Base-by-base conservation (phyloP, 495 filamentous ascomycete species). In the Baudoinia panamericana region DNA sequence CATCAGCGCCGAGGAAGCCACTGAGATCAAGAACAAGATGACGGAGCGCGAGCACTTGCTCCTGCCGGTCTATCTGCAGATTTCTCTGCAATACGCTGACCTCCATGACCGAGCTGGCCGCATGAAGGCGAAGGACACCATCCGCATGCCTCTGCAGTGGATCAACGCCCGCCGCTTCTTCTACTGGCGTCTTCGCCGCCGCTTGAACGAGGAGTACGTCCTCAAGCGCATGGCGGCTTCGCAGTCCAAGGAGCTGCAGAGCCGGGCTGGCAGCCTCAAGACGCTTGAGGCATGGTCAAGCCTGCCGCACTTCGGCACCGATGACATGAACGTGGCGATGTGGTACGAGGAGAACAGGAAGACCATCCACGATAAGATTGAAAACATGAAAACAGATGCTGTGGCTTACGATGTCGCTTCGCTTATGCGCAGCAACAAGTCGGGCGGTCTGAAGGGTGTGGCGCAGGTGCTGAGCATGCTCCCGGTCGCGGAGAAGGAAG, bases 301-400 rank as follows among this genome's bases (percentile, higher is more conserved):
- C 24, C 62, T 92, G 31, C 49, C 75, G 13, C 65, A 78, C 45
- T 84, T 94, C 58, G 72, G 81, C 23, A 66, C 66, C 27, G 73
- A 82, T 37, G 90, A 97, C 58, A 71, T 70, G 34, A 78, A 77
- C 49, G 90, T 96, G 25, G 82, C 86, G n/a, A 64, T 71, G 42
- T 97, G 92, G 92, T 96, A 93, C 56, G 90, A 97, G 70, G 82
- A 94, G 65, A 92, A 96, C 61, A 72, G 82, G 55, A 84, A 87
- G 66, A 58, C 65, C 4, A 73, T 96, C 11, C 65, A 78, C 45
- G 63, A 68, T 34, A 90, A 86, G 71, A 67, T 96, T 30, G 86
- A 95, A 52, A 56, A 64, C 12, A 61, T 95, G 48, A 84, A 80
- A 66, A 71, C 70, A 10, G 84, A 95, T 36, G 68, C 73, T 28